Conservation (phyloP, 2,329 filamentous ascomycete species). For the Apiospora marii region DNA sequence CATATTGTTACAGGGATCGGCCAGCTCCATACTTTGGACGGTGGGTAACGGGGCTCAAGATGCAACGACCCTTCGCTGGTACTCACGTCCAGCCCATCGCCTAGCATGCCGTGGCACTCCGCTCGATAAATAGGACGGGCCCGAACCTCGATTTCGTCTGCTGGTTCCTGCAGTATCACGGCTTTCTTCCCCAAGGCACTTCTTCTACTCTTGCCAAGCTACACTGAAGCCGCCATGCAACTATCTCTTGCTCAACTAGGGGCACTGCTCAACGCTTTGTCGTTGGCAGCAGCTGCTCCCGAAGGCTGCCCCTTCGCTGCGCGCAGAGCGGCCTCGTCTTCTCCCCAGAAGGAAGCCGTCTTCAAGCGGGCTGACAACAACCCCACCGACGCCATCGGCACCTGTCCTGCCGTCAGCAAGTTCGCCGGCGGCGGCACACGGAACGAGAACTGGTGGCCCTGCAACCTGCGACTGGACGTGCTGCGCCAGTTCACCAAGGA, state of each 20-base stretch:
- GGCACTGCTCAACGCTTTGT: conserved; percentile 22
- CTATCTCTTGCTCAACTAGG: conserved; percentile 4
- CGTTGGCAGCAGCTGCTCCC: conserved; percentile 19
- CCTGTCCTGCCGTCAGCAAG: conserved; percentile 21
- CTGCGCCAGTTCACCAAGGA: conserved; percentile 73
- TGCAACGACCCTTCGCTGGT: conserved; percentile 9
- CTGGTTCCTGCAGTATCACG: conserved; percentile 6
- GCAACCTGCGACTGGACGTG: conserved; percentile 71
- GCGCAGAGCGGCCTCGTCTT: not conserved
- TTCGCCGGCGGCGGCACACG: conserved; percentile 58
- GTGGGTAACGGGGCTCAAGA: conserved; percentile 15
- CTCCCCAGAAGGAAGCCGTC: not conserved
- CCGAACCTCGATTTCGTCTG: not conserved
- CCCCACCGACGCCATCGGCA: not conserved
- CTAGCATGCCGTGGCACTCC: not conserved
- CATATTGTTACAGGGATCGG: conserved; percentile 16
- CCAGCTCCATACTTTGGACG: conserved; percentile 2
- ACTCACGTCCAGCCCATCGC: conserved; percentile 4
- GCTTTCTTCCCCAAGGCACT: conserved; percentile 13
- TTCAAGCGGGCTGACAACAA: conserved; percentile 12
- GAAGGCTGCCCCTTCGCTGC: conserved; percentile 24
- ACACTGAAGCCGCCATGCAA: conserved; percentile 15
- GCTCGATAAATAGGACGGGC: conserved; percentile 5
- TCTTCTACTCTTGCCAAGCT: not conserved
- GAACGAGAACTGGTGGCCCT: conserved; percentile 79